A percentile compares a stretch with the other conserved stretches of the same genome.
phyloP scores from a whole-genome alignment of 169 alveolate species.

The Plasmodium sp. region DNA sequence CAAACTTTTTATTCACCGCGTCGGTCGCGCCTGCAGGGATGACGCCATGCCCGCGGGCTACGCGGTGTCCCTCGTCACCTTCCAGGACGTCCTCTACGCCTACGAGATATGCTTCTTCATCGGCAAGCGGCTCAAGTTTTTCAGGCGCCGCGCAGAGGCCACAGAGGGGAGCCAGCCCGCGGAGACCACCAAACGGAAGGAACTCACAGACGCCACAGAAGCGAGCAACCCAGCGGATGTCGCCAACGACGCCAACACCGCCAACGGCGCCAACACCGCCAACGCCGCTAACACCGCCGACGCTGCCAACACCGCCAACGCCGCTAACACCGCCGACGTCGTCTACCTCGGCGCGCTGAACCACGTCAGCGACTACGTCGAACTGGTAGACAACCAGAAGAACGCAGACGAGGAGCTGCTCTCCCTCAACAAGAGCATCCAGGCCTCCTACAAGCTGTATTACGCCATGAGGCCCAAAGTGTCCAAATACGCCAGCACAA shows the following conservation, averaged over 20 bases:
- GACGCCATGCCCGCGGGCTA: slow-evolving; percentile 93
- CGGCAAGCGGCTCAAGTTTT: slow-evolving; percentile 39
- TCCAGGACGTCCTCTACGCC: slow-evolving; percentile 86
- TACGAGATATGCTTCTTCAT: slow-evolving; percentile 68
- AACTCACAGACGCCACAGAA: not conserved
- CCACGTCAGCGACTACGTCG: slow-evolving; percentile 33
- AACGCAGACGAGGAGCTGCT: slow-evolving; percentile 12
- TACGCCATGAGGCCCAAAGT: slow-evolving; percentile 71
- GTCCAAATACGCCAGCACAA: slow-evolving; percentile 57
- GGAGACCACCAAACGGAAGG: not conserved
- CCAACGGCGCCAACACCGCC: too few relatives aligned
- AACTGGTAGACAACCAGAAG: slow-evolving; percentile 27
- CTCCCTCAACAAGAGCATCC: slow-evolving; percentile 31
- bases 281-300: too few relatives aligned
- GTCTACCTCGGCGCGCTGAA: slow-evolving; percentile 34
- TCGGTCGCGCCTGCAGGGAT: slow-evolving; percentile 99
- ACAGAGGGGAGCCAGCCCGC: not conserved
- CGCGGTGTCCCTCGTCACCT: slow-evolving; percentile 90
- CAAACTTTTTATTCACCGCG: slow-evolving; percentile 97
- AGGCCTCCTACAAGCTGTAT: slow-evolving; percentile 40
- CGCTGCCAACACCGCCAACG: too few relatives aligned
- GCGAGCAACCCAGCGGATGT: too few relatives aligned
- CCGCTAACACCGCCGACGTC: not conserved
- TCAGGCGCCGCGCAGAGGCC: not conserved
- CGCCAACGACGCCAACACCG: too few relatives aligned